phyloP scores from a whole-genome alignment of 208 protist species.

The Leishmania guyanensis region DNA sequence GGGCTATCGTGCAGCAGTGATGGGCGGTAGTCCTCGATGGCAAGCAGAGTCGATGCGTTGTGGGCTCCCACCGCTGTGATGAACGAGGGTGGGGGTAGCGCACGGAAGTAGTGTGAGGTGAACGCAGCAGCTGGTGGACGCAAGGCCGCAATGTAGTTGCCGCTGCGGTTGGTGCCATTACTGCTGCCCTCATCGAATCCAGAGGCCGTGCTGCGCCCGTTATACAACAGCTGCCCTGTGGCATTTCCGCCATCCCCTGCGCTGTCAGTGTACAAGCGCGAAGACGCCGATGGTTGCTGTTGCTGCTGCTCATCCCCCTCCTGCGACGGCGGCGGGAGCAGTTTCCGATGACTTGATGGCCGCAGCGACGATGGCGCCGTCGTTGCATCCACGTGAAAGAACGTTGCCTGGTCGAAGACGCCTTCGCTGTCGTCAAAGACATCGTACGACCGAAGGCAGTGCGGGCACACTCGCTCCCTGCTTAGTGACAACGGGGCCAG shows the following conservation, averaged over 20 bases:
- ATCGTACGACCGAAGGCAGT: conserved; percentile 38
- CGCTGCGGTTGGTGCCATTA: conserved; percentile 1
- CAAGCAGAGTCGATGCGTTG: conserved; percentile 27
- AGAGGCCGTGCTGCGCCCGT: not conserved
- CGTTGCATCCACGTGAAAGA: conserved; percentile 8
- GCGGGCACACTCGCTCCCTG: conserved; percentile 38
- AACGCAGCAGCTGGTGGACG: conserved; percentile 17
- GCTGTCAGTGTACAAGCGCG: not conserved
- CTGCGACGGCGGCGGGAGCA: not conserved
- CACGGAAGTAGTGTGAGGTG: conserved; percentile 73
- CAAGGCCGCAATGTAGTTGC: not conserved
- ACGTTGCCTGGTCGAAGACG: conserved; percentile 2
- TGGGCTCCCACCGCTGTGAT: conserved; percentile 14
- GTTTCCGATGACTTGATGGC: not conserved
- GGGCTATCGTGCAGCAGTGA: conserved; percentile 3
- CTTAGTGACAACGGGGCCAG: conserved; percentile 28
- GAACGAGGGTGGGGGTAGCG: conserved; percentile 36
- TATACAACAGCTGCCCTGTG: conserved; percentile 2
- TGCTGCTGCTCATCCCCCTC: not conserved
- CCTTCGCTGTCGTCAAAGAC: conserved; percentile 17
- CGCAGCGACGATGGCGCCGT: not conserved
- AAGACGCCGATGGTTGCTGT: conserved; percentile 8
- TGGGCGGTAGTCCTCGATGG: conserved; percentile 43
- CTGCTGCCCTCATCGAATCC: not conserved
- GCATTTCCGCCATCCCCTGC: not conserved